phyloP scores from a whole-genome alignment of 1,284 basidiomycete species.

The Butyriboletus regius region DNA sequence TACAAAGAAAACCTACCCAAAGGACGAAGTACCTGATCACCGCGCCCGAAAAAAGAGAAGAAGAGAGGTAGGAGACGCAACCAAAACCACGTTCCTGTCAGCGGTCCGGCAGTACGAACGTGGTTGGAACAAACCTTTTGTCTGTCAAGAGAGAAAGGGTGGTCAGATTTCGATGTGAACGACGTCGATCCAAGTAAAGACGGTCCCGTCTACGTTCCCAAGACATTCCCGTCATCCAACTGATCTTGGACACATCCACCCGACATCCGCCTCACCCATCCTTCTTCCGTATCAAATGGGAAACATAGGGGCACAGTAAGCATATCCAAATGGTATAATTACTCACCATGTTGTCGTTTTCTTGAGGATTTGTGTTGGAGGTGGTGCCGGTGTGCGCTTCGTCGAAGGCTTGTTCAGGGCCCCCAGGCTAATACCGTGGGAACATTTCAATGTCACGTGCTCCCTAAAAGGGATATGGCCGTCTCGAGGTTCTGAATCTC shows the following conservation, averaged over 20 bases:
- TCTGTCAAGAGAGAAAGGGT: constrained; percentile 40
- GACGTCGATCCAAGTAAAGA: constrained; percentile 13
- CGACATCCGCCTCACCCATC: not conserved
- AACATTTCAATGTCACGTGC: constrained; percentile 6
- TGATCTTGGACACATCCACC: constrained; percentile 14
- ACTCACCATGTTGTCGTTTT: constrained; percentile 37
- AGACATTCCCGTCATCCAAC: constrained; percentile 24
- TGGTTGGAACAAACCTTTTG: constrained; percentile 59
- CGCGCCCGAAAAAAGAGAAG: not conserved
- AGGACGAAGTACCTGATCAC: constrained; percentile 76
- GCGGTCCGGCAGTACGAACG: not conserved
- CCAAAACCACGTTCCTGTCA: constrained; percentile 3
- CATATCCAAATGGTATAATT: constrained; percentile 3
- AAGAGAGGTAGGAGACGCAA: not conserved
- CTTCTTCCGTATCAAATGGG: constrained; percentile 26
- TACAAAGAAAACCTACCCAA: constrained; percentile 54
- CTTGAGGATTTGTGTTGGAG: constrained; percentile 35
- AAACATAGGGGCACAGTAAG: constrained; percentile 3
- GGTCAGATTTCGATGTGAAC: constrained; percentile 24
- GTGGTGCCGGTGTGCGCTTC: constrained; percentile 5
- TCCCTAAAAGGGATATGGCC: not conserved
- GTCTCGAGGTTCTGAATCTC: too few relatives aligned
- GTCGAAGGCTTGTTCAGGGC: not conserved
- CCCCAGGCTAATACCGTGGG: constrained; percentile 25
- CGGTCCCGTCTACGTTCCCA: constrained; percentile 2